phyloP scores from a whole-genome alignment of 2,329 filamentous ascomycete genomes.

The Aureobasidium sp. region DNA sequence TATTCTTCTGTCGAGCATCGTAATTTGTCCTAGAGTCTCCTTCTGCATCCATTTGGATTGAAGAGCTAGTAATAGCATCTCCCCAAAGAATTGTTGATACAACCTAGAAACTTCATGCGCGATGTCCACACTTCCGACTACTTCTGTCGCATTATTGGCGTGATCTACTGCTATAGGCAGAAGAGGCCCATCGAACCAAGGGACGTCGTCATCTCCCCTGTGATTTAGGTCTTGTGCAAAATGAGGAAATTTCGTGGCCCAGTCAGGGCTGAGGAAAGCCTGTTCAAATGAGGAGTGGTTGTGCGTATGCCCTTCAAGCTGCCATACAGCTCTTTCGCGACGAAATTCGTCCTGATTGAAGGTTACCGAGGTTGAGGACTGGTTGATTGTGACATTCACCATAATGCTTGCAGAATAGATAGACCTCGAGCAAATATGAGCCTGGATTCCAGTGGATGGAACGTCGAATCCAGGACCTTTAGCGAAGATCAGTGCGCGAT shows the following conservation, averaged over 20 bases:
- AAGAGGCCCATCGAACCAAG: neutral
- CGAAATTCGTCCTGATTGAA: neutral
- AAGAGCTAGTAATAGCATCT: neutral
- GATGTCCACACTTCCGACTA: neutral
- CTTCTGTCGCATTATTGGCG: neutral
- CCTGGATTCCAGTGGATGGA: too few species aligned
- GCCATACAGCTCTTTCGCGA: neutral
- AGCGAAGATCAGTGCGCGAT: too few species aligned
- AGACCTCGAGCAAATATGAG: too few species aligned
- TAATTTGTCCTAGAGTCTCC: neutral
- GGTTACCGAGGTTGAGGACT: neutral
- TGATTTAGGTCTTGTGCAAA: neutral
- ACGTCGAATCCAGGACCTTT: too few species aligned
- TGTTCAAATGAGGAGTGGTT: neutral
- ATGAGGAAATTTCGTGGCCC: neutral
- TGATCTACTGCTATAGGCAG: neutral
- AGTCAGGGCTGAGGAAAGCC: neutral
- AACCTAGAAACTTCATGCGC: neutral
- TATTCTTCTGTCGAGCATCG: neutral
- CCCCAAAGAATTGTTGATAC: neutral
- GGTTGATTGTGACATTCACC: neutral
- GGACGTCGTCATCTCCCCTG: neutral
- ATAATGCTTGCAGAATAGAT: too few species aligned
- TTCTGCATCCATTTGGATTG: neutral
- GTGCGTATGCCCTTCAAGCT: neutral